phyloP scores from a whole-genome alignment of 2,329 filamentous ascomycete species.

The Cladophialophora psammophila region DNA sequence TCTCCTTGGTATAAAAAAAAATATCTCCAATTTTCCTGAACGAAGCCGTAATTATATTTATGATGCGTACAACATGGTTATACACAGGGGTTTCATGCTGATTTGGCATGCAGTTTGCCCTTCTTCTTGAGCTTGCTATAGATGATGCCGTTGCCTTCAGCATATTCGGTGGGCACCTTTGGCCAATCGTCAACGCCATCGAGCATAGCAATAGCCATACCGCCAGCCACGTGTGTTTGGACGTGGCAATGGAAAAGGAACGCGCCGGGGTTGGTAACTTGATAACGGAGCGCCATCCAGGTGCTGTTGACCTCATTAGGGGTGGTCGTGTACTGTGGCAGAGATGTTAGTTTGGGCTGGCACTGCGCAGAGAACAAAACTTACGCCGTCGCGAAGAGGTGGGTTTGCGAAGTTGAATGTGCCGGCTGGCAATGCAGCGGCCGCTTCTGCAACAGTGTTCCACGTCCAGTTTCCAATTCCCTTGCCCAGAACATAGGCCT shows the following conservation, averaged over 20 bases:
- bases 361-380: conserved; percentile 3
- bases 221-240: conserved; percentile 60
- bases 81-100: conserved; percentile 5
- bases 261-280: conserved; percentile 61
- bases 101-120: conserved; percentile 29
- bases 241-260: conserved; percentile 67
- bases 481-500: conserved; percentile 64
- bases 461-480: conserved; percentile 62
- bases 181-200: conserved; percentile 49
- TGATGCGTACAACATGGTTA: conserved; percentile 10
- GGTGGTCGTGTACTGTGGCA: conserved; percentile 49
- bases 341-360: conserved; percentile 15
- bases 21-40: neutral
- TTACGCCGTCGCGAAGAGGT: conserved; percentile 58
- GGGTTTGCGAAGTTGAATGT: conserved; percentile 66
- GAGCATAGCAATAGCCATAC: conserved; percentile 63
- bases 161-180: conserved; percentile 39
- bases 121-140: conserved; percentile 33
- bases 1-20: neutral
- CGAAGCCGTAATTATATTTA: neutral
- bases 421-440: conserved; percentile 50
- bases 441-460: conserved; percentile 62
- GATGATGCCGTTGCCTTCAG: conserved; percentile 31
- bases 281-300: conserved; percentile 63
- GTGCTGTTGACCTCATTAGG: conserved; percentile 43